Base-by-base conservation (phyloP, 2,329 filamentous ascomycete species). In the Cercospora janseana region DNA sequence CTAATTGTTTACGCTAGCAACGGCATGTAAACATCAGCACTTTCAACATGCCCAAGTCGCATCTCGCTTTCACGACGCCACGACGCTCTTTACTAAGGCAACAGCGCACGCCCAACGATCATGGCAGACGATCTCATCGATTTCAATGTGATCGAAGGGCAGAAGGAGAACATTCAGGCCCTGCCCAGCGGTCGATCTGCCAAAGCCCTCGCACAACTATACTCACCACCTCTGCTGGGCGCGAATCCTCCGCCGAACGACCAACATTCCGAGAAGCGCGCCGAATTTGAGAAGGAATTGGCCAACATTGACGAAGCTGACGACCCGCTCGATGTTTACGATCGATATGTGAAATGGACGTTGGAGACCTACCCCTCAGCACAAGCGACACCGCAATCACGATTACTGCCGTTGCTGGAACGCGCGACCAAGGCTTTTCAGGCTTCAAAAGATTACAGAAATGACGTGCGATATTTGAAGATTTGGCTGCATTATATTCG, bases 151-250 rank as follows among this genome's bases (percentile, higher is more conserved):
- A 96, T 98, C 72, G 93, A 98, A 73, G 82, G 81, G 38, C 91
- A 96, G 63, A 98, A 98, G 73, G 93, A 98, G 74, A 98, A 98
- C 71, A 96, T 98, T 49, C 91, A 96, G 70, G 85, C 90, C 16
- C 79, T 98, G 9, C 91, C 92, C 12, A 87, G 88, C 56, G 93
- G 85, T 26, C 78, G 93, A 58, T 97, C 92, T 31, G 93, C 92
- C 37, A 88, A 85, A 73, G 91, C 93, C 46, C 84, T 98, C 44
- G 90, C 85, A 23, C 81, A 90, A 47, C 81, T 89, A 24, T 90
- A 89, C 78, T 85, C 90, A 55, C 70, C 71, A 35, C 72, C 73
- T 8, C 58, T 69, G 21, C 61, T 67, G 10, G 60, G 60, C 31
- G 60, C 61, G n/a, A 55, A 63, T 28, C 59, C 64, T 7, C 65